Percentiles rank a stretch among this genome's conserved stretches.
phyloP scores from a whole-genome alignment of 2,329 filamentous ascomycete genomes.

The Paradendryphiella salina region DNA sequence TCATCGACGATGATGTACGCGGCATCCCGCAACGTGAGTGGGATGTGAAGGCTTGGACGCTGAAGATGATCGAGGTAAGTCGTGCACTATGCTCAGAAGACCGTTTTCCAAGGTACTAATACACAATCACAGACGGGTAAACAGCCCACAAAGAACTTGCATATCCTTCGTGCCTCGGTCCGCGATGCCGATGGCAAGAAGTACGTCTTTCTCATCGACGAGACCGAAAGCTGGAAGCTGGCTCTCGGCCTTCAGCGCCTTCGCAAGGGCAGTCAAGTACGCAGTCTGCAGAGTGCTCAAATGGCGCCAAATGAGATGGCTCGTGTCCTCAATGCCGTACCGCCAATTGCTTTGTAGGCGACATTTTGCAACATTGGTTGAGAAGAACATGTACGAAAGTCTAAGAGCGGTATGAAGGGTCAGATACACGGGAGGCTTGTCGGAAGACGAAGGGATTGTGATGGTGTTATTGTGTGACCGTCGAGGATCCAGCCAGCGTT shows the following conservation, averaged over 20 bases:
- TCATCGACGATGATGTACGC: conserved; percentile 94
- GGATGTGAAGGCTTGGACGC: conserved; percentile 97
- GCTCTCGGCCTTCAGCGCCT: conserved; percentile 61
- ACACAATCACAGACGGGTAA: conserved; percentile 47
- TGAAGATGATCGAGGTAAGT: conserved; percentile 77
- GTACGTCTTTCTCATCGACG: conserved; percentile 64
- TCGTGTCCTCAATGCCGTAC: conserved; percentile 43
- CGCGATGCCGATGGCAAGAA: conserved; percentile 64
- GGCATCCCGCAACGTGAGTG: conserved; percentile 93
- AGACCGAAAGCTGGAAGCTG: conserved; percentile 66
- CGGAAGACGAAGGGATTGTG: neutral
- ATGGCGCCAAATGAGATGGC: conserved; percentile 54
- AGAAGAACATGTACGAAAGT: too few species aligned
- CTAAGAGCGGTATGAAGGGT: too few species aligned
- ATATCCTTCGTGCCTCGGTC: conserved; percentile 61
- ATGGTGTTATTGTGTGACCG: neutral
- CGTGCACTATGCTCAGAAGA: neutral
- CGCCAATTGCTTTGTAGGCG: conserved; percentile 20
- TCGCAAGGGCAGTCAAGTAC: conserved; percentile 59
- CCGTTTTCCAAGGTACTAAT: conserved; percentile 12
- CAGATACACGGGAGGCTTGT: too few species aligned
- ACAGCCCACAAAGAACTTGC: conserved; percentile 50
- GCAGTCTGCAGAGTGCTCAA: conserved; percentile 57
- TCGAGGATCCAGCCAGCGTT: neutral
- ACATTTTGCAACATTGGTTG: too few species aligned